Percentiles rank a stretch among this genome's conserved stretches.
Evolutionary conservation across 768 basidiomycete species (phyloP).

Genomic region (Pilatotrama ljubarskyi): DNA sequence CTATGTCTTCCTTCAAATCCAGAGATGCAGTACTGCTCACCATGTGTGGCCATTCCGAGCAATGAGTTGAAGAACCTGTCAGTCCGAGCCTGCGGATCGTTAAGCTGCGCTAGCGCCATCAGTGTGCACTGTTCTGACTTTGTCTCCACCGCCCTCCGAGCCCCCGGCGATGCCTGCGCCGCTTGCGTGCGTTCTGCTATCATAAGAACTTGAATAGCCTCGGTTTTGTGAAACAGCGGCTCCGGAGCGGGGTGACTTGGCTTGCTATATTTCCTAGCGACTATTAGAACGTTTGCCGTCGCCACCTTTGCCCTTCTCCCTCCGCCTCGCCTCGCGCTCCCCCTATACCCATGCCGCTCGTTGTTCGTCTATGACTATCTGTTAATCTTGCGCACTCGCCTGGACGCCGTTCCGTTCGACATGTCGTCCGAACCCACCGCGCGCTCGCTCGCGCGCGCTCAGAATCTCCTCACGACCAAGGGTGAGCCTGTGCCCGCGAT

Average conservation of each 20-base stretch:
- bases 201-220: conserved; percentile 9
- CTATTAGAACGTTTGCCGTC: background rate
- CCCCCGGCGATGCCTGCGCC: background rate
- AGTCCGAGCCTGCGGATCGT: background rate
- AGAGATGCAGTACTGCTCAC: no score
- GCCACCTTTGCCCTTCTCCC: background rate
- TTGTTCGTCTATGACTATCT: background rate
- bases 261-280: background rate
- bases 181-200: background rate
- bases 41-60: no score
- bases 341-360: background rate
- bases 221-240: conserved; percentile 5
- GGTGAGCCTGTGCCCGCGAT: conserved; percentile 20
- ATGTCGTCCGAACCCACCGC: conserved; percentile 8
- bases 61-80: no score
- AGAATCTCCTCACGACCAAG: conserved; percentile 19
- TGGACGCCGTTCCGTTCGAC: background rate
- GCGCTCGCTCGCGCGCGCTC: conserved; percentile 7
- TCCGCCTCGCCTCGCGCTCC: background rate
- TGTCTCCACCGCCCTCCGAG: background rate
- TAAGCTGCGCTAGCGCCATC: conserved; percentile 5
- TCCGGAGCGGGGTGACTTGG: background rate
- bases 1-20: no score
- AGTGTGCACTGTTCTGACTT: conserved; percentile 4
- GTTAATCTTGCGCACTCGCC: background rate